Base-by-base conservation (phyloP, 345 rosid genomes). In the Diplotaxis tenuifolia region DNA sequence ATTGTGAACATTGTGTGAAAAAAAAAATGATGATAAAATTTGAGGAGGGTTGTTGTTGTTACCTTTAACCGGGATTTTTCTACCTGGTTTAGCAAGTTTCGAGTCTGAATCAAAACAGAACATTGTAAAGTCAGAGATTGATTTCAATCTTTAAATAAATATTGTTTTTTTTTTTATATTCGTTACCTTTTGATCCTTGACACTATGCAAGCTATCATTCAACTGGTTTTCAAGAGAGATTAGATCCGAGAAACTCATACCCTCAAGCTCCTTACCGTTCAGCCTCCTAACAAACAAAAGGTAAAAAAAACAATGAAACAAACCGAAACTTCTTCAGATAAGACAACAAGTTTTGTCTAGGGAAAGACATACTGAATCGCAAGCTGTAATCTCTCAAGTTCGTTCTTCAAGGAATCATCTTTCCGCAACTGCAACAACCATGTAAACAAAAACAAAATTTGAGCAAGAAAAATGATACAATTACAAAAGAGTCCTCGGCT, bases 131-230 rank as follows among this genome's bases (percentile, higher is more conserved):
- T 65, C 63, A 71, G 15, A 49, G 53, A 57, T n/a, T 25, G 14
- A 55, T 7, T 56, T 22, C 29, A 1, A 62, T 1, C 21, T 14
- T 57, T n/a, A n/a, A 57, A 27, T 47, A 12, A 1, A 16, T 12
- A 11, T 25, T 45, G 42, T 27, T 16, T 7, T 34, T 49, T 11
- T 40, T 15, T n/a, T 14, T 23, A 23, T 23, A 23, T 16, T 16
- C 27, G 53, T 75, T 38, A 75, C 80, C 80, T 77, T 77, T 29
- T 60, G 76, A 66, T 77, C 80, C 58, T 71, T 77, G 69, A 77
- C 76, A 16, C 70, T 72, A 9, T 65, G 76, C 61, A 77, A 72
- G 77, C 76, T 72, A 15, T 77, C 80, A n/a, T 77, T 77, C 76
- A 77, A 61, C 73, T 77, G 80, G 52, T 16, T 66, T 18, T 77